These are phyloP conservation scores for Vinca minor DNA, from an alignment of 257 asterid species.

Conservation along the genomic window DNA sequence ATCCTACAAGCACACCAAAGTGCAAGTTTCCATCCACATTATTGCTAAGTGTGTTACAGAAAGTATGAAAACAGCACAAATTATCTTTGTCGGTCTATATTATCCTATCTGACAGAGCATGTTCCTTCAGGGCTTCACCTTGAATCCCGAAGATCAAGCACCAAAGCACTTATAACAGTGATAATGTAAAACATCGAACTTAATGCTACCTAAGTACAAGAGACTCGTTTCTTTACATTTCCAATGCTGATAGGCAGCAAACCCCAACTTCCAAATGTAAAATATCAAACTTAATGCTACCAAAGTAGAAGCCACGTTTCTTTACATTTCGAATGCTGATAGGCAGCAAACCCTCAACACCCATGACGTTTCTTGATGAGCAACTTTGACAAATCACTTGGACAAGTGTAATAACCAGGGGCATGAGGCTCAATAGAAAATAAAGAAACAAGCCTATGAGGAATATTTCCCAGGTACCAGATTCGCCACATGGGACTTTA, in stretches of 20 bases:
- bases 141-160: not conserved
- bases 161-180: not conserved
- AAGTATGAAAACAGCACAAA: not conserved
- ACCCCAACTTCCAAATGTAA: not conserved
- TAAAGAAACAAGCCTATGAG: not conserved
- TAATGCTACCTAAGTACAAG: not conserved
- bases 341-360: not conserved
- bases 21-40: not conserved
- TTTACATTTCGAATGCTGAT: not conserved
- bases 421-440: not conserved
- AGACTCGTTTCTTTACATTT: not conserved
- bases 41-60: no score
- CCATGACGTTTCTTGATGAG: not conserved
- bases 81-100: not conserved
- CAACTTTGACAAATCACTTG: not conserved
- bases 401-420: not conserved
- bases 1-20: not conserved
- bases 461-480: not conserved
- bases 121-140: not conserved
- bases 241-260: not conserved
- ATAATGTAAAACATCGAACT: not conserved
- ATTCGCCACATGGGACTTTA: not conserved
- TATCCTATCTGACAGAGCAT: not conserved
- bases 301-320: not conserved
- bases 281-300: not conserved